Evolutionary conservation across 768 basidiomycete species (phyloP).

Genomic region (Atractiella rhizophila): DNA sequence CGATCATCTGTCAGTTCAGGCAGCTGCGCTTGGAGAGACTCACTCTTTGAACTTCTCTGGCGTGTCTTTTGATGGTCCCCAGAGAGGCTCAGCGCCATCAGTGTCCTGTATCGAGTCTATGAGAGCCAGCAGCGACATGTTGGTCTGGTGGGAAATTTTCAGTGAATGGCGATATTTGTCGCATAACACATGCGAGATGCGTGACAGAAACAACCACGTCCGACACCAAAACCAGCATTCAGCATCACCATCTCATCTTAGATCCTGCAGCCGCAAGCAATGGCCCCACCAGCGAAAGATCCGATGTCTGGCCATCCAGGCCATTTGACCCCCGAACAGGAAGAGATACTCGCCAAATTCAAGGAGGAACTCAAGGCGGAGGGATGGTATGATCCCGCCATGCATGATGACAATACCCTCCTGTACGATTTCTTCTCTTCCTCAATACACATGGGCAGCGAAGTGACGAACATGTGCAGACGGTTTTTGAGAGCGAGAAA

Average conservation of each 20-base stretch:
- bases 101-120: too few species aligned
- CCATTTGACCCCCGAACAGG: slow-evolving; percentile 13
- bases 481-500: slow-evolving; percentile 76
- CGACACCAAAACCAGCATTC: not conserved
- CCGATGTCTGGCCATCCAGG: slow-evolving; percentile 13
- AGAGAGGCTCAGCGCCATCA: slow-evolving; percentile 7
- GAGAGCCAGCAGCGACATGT: too few species aligned
- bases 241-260: not conserved
- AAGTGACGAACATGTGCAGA: slow-evolving; percentile 17
- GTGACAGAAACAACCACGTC: not conserved
- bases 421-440: slow-evolving; percentile 7
- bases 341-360: slow-evolving; percentile 26
- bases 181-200: not conserved
- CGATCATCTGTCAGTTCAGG: not conserved
- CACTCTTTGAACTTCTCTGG: slow-evolving; percentile 76
- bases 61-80: slow-evolving; percentile 52
- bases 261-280: too few species aligned
- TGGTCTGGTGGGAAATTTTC: too few species aligned
- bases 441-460: not conserved
- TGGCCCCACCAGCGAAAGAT: too few species aligned
- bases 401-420: slow-evolving; percentile 23
- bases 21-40: slow-evolving; percentile 8
- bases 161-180: too few species aligned
- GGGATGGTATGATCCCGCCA: slow-evolving; percentile 26
- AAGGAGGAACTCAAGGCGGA: slow-evolving; percentile 37